These are phyloP conservation scores for Monilinia polystroma DNA, from an alignment of 2,329 filamentous ascomycete genomes.

Conservation along the genomic window DNA sequence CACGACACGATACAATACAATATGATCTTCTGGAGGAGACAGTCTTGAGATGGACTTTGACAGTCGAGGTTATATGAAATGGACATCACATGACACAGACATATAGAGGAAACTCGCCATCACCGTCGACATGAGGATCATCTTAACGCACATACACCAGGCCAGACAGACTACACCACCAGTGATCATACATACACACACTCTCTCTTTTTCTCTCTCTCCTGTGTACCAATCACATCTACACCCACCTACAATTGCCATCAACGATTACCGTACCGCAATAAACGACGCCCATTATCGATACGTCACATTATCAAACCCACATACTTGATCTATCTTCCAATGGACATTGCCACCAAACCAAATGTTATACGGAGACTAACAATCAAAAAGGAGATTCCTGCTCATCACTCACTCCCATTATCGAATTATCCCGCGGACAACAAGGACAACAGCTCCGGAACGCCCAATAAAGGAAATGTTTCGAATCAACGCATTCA, in stretches of 20 bases:
- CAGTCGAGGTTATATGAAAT: background rate
- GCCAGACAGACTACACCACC: background rate
- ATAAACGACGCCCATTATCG: constrained; percentile 8
- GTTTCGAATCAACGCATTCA: background rate
- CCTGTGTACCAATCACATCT: background rate
- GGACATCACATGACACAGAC: constrained; percentile 10
- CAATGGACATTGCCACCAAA: background rate
- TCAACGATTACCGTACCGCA: background rate
- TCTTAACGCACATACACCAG: background rate
- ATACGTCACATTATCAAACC: background rate
- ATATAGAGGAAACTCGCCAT: background rate
- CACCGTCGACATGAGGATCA: background rate
- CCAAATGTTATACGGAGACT: background rate
- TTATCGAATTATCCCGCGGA: constrained; percentile 9
- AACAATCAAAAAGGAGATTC: constrained; percentile 1
- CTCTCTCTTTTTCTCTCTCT: too few relatives aligned
- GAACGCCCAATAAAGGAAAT: background rate
- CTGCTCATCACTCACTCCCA: background rate
- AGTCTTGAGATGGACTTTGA: background rate
- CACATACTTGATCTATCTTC: background rate
- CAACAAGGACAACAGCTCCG: constrained; percentile 7
- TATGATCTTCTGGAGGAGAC: background rate
- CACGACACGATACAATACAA: too few relatives aligned
- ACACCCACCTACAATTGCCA: background rate
- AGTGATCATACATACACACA: too few relatives aligned